Evolutionary conservation across 2,329 filamentous ascomycete genomes (phyloP).

Genomic region (Arthrobotrys iridis): DNA sequence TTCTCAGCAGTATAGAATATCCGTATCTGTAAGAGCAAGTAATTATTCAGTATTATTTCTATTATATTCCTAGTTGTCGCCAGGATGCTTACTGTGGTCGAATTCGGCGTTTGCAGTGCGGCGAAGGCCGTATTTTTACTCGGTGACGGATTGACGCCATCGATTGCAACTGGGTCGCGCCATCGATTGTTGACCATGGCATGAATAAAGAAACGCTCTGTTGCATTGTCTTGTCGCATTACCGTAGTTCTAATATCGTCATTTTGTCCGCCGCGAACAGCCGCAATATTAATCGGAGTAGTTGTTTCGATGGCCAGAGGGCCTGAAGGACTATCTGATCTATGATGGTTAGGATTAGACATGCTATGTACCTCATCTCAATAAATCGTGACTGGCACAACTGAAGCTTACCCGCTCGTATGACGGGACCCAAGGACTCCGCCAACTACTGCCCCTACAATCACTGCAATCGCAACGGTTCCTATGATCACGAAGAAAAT

Average conservation of each 20-base stretch:
- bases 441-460: conserved; percentile 31
- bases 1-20: conserved; percentile 47
- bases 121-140: conserved; percentile 40
- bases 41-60: background rate
- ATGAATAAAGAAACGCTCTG: conserved; percentile 21
- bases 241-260: background rate
- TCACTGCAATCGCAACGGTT: background rate
- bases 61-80: background rate
- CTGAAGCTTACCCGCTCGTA: conserved; percentile 6
- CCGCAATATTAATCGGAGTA: conserved; percentile 20
- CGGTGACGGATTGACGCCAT: conserved; percentile 22
- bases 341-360: background rate
- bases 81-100: conserved; percentile 14
- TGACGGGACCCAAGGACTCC: conserved; percentile 16
- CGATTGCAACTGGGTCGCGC: conserved; percentile 23
- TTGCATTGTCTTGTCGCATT: conserved; percentile 34
- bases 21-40: conserved; percentile 15
- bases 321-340: background rate
- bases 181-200: background rate
- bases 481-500: conserved; percentile 19
- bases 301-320: background rate
- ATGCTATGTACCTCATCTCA: too few relatives aligned
- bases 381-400: too few relatives aligned
- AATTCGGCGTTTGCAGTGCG: conserved; percentile 18
- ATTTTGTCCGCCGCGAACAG: background rate